Evolutionary conservation across 495 filamentous ascomycete species (phyloP), one percentile per base, ranked within the genome.

Genomic region (Collariella sp.): DNA sequence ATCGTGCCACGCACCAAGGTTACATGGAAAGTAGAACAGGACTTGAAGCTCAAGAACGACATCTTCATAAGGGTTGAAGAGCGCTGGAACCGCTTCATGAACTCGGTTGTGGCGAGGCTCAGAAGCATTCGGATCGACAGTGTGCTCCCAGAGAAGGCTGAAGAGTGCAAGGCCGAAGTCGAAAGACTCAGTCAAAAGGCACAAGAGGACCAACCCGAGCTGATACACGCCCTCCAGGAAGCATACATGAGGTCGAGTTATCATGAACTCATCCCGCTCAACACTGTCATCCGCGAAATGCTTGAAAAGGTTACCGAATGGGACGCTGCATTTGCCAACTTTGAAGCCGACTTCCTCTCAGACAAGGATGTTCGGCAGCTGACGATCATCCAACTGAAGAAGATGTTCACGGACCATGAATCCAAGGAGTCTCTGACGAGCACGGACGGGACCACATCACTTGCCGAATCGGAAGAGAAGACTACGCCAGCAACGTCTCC

Each of bases 21-120:
- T 33, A 96, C 90, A 1, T 99, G 94, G 89, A 96, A 96, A 67
- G 91, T 96, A 9, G 91, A 95, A 56, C 85, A 89, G 55, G 93
- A 99, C 62, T 68, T 99, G 44, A 83, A 76, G 52, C 75, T 97
- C 56, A 95, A 91, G 67, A 97, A 99, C 60, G 88, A 95, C n/a
- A 76, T 94, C 35, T 96, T 85, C 61, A 73, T 72, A 15, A 85
- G 84, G 56, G 84, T 81, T 36, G 86, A 94, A 57, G 83, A 88
- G 16, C 83, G 88, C 7, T 81, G 95, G 60, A 84, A 80, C 54
- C 82, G 84, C 12, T 99, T 95, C 70, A 94, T 95, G 73, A 60
- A 71, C 7, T 96, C 94, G 3, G 88, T 97, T 44, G 86, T 85
- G 63, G 76, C 79, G 15, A 81, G 91, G 49, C 73, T 99, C 47